A percentile compares a stretch with the other conserved stretches of the same genome.
Conservation (phyloP, 495 filamentous ascomycete genomes). For the Rhizodiscina lignyota region DNA sequence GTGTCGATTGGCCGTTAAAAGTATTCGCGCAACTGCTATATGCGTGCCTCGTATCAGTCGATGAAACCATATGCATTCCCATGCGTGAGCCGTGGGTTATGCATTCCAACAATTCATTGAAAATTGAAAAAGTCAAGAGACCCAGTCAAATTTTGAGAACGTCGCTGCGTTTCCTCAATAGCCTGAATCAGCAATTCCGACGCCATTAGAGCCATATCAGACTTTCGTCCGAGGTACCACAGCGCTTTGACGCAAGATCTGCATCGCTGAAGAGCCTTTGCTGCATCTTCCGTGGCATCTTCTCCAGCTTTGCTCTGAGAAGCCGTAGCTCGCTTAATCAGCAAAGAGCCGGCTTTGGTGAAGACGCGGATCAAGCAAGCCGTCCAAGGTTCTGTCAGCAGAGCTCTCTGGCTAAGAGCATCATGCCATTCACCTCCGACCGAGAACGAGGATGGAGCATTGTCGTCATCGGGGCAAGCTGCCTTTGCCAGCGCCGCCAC, state of each 20-base stretch:
- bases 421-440: conserved; percentile 16
- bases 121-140: too few species aligned
- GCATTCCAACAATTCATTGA: too few species aligned
- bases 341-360: conserved; percentile 22
- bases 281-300: conserved; percentile 12
- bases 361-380: conserved; percentile 27
- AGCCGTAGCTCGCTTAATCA: conserved; percentile 9
- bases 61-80: too few species aligned
- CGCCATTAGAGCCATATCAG: conserved; percentile 25
- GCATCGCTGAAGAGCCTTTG: conserved; percentile 11
- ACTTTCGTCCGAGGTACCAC: conserved; percentile 26
- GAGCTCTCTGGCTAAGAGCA: conserved; percentile 22
- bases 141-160: too few species aligned
- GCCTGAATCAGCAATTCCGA: too few species aligned
- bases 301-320: conserved; percentile 2
- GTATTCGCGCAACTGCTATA: too few species aligned
- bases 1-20: too few species aligned
- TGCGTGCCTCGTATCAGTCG: too few species aligned
- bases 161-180: too few species aligned
- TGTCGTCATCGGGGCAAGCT: conserved; percentile 12
- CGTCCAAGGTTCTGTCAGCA: conserved; percentile 32
- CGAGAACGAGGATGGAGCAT: conserved; percentile 6
- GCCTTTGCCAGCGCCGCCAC: conserved; percentile 24
- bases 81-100: too few species aligned
- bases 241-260: conserved; percentile 24